A percentile compares a stretch with the other conserved stretches of the same genome.
These are phyloP conservation scores for Colletotrichum chrysophilum DNA, from an alignment of 2,329 filamentous ascomycete species.

Conservation along the genomic window DNA sequence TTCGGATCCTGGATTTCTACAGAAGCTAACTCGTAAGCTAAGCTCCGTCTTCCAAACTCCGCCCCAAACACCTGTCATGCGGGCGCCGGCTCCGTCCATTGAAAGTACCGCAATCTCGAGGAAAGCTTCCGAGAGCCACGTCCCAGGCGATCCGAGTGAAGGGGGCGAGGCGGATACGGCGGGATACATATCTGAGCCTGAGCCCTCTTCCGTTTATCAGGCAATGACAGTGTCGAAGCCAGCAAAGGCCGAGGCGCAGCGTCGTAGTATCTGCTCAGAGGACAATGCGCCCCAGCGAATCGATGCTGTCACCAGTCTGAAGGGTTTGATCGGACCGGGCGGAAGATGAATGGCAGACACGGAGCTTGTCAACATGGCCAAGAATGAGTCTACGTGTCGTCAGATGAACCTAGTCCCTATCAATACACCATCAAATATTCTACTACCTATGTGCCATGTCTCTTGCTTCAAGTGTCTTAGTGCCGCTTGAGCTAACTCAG, in stretches of 20 bases:
- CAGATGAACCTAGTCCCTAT: background rate
- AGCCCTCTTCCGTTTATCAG: background rate
- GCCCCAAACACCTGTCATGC: background rate
- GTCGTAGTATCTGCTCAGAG: background rate
- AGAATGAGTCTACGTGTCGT: background rate
- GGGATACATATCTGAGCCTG: background rate
- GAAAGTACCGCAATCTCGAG: background rate
- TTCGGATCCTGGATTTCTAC: background rate
- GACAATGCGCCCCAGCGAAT: background rate
- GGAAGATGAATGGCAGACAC: background rate
- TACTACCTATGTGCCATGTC: background rate
- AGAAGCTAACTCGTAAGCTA: slow-evolving; percentile 6
- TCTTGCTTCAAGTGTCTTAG: fast-evolving
- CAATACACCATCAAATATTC: fast-evolving
- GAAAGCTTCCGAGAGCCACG: background rate
- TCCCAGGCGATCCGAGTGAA: background rate
- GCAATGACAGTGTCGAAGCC: background rate
- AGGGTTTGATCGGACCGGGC: background rate
- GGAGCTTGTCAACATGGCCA: background rate
- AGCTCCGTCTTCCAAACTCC: slow-evolving; percentile 12
- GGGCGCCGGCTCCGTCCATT: background rate
- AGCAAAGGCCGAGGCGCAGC: background rate
- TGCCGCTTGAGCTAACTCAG: too few relatives aligned
- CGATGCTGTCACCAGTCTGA: background rate
- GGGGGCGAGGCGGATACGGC: too few relatives aligned